These are phyloP conservation scores for Arthrinium phaeospermum DNA, from an alignment of 2,329 filamentous ascomycete species.

Conservation along the genomic window DNA sequence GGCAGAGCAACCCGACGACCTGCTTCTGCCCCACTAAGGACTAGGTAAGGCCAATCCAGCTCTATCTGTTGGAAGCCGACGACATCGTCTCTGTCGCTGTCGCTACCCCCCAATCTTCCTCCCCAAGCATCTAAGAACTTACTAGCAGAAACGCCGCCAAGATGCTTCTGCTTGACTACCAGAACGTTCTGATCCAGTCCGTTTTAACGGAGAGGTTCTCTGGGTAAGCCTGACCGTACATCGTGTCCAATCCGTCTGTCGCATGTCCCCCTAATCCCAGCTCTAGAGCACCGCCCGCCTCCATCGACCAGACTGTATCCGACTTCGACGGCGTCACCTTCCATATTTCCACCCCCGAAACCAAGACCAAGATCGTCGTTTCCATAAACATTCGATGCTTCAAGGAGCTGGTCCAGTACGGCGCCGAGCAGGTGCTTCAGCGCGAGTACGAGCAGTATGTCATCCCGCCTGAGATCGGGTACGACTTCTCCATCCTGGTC, in stretches of 20 bases:
- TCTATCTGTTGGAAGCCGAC: conserved; percentile 2
- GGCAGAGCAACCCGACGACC: neutral
- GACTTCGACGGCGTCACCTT: conserved; percentile 99
- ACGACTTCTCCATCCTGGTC: conserved; percentile 92
- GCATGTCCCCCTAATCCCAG: conserved; percentile 20
- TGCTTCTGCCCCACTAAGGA: neutral
- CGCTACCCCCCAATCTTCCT: conserved; percentile 24
- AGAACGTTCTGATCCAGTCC: conserved; percentile 97
- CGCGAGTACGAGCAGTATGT: conserved; percentile 96
- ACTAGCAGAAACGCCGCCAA: conserved; percentile 38
- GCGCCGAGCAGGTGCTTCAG: conserved; percentile 87
- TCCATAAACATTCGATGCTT: conserved; percentile 97
- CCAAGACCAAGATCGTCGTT: conserved; percentile 91
- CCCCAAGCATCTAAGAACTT: conserved; percentile 29
- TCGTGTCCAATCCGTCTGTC: conserved; percentile 1
- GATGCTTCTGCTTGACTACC: conserved; percentile 97
- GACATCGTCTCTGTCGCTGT: conserved; percentile 15
- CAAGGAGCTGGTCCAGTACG: conserved; percentile 89
- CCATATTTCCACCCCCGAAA: conserved; percentile 94
- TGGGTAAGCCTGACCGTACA: conserved; percentile 59
- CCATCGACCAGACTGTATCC: conserved; percentile 97
- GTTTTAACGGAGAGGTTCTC: conserved; percentile 94
- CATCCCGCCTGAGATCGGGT: conserved; percentile 84
- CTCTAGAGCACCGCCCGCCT: conserved; percentile 77
- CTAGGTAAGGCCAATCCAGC: conserved; percentile 8